Base-by-base conservation (phyloP, 129 eudicot genomes). In the Flaveria robusta region DNA sequence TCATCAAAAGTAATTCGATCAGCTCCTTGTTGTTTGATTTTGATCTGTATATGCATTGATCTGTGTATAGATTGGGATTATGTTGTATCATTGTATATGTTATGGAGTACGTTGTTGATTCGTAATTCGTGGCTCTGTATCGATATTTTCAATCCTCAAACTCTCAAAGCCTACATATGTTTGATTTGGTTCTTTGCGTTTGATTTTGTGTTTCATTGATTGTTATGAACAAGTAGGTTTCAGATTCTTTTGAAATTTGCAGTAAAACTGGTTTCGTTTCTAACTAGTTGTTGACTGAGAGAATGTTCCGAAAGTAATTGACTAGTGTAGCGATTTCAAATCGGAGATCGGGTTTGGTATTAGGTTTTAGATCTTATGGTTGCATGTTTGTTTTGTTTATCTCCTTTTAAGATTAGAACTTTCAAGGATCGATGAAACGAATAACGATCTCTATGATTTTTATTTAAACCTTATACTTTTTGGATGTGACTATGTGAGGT, bases 21-120 rank as follows among this genome's bases (percentile, higher is more conserved):
- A 29, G 16, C 23, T 51, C 68, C 12, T 45, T 78, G 16, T 50
- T 22, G 2, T 15, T 13, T 43, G 13, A 34, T 34, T 43, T 43
- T 23, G 46, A 70, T 79, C 58, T 37, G 66, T 37, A 37, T 43
- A 20, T 77, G 60, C 70, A 70, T 78, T 23, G 76, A 70, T 69
- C 29, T 43, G 34, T 41, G 45, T 46, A 42, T 69, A 68, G 75
- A 77, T 54, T 43, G 22, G 24, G 42, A 19, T 3, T 54, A 13
- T 58, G 3, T 20, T 47, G 71, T 46, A 10, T 23, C 26, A 0
- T 27, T 9, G 37, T 46, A 15, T 22, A 14, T 20, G 11, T 4
- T 11, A 10, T 22, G 37, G 23, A 69, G 42, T 16, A 69, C 24
- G 42, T 69, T 41, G 9, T 37, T 19, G 29, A 47, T 69, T 47